Percentiles rank a stretch among this genome's conserved stretches.
These are phyloP conservation scores for Alnus glutinosa DNA, from an alignment of 306 rosid species.

Conservation along the genomic window DNA sequence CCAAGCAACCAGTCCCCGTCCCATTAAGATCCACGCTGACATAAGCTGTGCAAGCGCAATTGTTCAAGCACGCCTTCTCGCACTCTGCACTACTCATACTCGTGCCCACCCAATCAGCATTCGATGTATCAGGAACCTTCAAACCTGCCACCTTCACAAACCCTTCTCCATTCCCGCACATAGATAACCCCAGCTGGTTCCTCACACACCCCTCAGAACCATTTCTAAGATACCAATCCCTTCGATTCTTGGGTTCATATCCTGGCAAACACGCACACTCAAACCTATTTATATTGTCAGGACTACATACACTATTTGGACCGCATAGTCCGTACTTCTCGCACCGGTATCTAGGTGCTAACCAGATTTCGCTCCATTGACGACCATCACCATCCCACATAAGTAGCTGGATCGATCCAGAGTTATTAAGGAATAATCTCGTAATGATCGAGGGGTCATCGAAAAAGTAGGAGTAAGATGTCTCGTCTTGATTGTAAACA, in stretches of 20 bases:
- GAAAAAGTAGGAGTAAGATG: neutral
- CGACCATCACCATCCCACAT: neutral
- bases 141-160: neutral
- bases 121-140: conserved; percentile 7
- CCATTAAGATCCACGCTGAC: conserved; percentile 14
- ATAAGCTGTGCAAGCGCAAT: conserved; percentile 39
- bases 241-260: conserved; percentile 14
- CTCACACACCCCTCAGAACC: conserved; percentile 22
- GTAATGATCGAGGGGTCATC: neutral
- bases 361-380: neutral
- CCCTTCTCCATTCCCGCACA: conserved; percentile 28
- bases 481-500: neutral
- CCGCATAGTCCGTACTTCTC: neutral
- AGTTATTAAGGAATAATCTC: neutral
- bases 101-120: neutral
- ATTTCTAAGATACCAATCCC: conserved; percentile 11
- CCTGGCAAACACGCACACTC: conserved; percentile 16
- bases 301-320: neutral
- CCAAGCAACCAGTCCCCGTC: conserved; percentile 26
- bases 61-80: conserved; percentile 19
- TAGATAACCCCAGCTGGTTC: neutral
- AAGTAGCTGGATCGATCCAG: neutral
- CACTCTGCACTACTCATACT: conserved; percentile 21
- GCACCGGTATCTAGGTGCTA: neutral
- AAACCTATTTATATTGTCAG: neutral